Conservation (phyloP, 1,139 yeast species). For the Kurtzmaniella quercitrusa region DNA sequence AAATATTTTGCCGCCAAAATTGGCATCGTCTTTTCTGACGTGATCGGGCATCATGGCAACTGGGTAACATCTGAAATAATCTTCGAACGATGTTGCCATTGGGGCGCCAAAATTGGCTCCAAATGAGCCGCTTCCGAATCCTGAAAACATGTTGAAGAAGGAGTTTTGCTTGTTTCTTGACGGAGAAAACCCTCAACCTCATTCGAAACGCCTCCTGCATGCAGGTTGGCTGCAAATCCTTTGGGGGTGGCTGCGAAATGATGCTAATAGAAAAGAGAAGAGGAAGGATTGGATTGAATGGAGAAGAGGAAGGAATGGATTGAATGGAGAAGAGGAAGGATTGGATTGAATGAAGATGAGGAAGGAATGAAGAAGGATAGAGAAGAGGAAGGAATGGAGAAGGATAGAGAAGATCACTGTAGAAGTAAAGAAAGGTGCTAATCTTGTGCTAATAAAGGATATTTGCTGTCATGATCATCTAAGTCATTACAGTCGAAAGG, state of each 20-base stretch:
- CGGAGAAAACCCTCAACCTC: neutral
- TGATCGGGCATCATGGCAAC: conserved; percentile 86
- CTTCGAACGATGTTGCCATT: conserved; percentile 50
- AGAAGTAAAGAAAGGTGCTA: too few species aligned
- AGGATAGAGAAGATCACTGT: too few species aligned
- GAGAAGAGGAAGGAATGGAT: too few species aligned
- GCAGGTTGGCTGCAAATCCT: neutral
- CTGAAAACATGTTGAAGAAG: conserved; percentile 33
- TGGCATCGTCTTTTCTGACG: conserved; percentile 73
- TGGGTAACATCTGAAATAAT: conserved; percentile 89
- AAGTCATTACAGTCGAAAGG: too few species aligned
- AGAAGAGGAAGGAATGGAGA: too few species aligned
- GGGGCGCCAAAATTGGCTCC: conserved; percentile 32
- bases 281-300: too few species aligned
- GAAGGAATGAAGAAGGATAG: too few species aligned
- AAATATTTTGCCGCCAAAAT: conserved; percentile 95
- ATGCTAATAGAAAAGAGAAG: too few species aligned
- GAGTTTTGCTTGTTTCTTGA: neutral
- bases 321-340: too few species aligned
- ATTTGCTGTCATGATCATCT: too few species aligned
- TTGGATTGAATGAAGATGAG: too few species aligned
- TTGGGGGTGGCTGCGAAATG: neutral
- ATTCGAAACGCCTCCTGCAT: neutral
- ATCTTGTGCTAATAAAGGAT: too few species aligned
- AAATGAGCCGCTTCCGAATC: conserved; percentile 40